Base-by-base conservation (phyloP, 1,139 yeast species). In the Sugiyamaella pinicola region DNA sequence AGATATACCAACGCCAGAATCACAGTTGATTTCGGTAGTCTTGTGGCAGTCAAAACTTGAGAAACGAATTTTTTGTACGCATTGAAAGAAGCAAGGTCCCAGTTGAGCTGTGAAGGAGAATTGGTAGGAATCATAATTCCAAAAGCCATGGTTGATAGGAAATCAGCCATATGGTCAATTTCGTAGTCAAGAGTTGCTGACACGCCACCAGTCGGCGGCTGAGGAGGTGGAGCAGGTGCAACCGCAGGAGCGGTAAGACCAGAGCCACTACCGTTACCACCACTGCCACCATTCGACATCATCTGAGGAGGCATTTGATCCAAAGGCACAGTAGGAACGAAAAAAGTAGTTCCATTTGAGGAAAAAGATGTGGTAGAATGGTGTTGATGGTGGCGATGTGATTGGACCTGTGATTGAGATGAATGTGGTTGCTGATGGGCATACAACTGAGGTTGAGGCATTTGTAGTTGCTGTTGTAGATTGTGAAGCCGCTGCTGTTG, bases 1-100 rank as follows among this genome's bases (percentile, higher is more conserved):
- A 91, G 75, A 66, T 87, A 89, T 61, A 88, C 90, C 64, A 90
- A 75, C 13, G 96, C 84, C 64, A 90, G 76, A 43, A 89, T 75
- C 43, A 93, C 79, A 24, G 98, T 87, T 6, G 90, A 80, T 60
- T 83, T 81, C 29, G 97, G 95, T 60, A 93, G 76, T 61, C 98
- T 79, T 4, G 97, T 93, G n/a, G 97, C 96, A 58, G 84, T 79
- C 55, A 93, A 74, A 4, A 91, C 93, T 35, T 86, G 81, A 52
- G 78, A 76, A 21, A 88, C 74, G 60, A 83, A 81, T 58, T 76
- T 75, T 64, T 78, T 81, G 67, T 87, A 85, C 41, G 80, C 48
- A 10, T 55, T 42, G 43, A 57, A 55, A 33, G 50, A 53, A 9
- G 47, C 48, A 42, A 62, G 54, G 24, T 41, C 48, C 53, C 53